Evolutionary conservation across 257 asterid genomes (phyloP).

Genomic region (Primulina eburnea): DNA sequence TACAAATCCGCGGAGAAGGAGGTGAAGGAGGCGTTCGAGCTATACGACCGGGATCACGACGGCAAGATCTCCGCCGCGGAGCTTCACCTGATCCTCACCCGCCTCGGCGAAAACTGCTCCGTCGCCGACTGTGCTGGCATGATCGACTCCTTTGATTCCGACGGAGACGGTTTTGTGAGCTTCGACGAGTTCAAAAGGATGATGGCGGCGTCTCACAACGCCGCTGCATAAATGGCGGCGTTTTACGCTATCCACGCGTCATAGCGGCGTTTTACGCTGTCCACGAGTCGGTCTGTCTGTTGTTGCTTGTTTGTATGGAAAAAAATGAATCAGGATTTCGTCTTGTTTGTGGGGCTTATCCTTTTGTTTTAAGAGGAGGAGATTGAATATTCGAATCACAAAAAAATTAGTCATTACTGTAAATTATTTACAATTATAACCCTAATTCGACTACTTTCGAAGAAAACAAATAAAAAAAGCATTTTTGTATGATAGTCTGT

Average conservation of each 20-base stretch:
- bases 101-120: conserved; percentile 69
- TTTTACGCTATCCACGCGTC: not conserved
- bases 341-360: too few species aligned
- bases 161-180: conserved; percentile 75
- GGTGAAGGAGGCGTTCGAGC: conserved; percentile 72
- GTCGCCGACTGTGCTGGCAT: conserved; percentile 60
- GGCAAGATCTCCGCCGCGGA: conserved; percentile 73
- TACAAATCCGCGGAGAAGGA: conserved; percentile 44
- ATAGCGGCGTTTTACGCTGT: not conserved
- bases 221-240: conserved; percentile 15
- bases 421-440: too few species aligned
- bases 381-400: too few species aligned
- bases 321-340: too few species aligned
- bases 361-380: too few species aligned
- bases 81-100: conserved; percentile 70
- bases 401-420: too few species aligned
- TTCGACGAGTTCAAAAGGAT: conserved; percentile 72
- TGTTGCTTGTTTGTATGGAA: not conserved
- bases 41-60: conserved; percentile 78
- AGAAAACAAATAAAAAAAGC: too few species aligned
- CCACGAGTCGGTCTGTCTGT: not conserved
- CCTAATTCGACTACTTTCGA: too few species aligned
- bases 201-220: conserved; percentile 54
- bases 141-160: conserved; percentile 72
- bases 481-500: too few species aligned